Evolutionary conservation across 2,329 filamentous ascomycete species (phyloP).

Genomic region (Fusarium fracticaudum): DNA sequence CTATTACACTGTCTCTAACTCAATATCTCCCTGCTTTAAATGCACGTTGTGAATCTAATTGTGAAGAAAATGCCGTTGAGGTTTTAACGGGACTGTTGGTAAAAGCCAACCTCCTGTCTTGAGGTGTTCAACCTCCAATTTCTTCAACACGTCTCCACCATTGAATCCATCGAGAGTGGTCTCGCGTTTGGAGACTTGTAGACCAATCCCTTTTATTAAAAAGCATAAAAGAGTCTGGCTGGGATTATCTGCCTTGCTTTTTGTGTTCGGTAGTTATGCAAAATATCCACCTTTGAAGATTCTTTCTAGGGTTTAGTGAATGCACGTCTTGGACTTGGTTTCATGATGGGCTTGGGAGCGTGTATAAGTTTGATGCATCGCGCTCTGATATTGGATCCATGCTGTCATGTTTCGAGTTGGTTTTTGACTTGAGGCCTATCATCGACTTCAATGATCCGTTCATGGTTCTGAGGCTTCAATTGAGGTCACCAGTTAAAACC

Average conservation of each 20-base stretch:
- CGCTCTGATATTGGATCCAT: neutral
- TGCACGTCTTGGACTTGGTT: neutral
- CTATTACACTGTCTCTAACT: neutral
- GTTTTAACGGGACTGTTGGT: neutral
- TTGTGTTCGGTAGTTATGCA: neutral
- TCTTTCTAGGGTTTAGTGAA: neutral
- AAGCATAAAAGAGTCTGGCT: conserved; percentile 8
- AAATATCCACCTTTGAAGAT: neutral
- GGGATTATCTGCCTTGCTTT: neutral
- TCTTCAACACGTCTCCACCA: conserved; percentile 35
- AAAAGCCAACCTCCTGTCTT: conserved; percentile 20
- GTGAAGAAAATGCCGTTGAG: neutral
- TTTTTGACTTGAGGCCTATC: accelerated
- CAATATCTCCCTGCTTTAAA: neutral
- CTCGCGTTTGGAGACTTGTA: conserved; percentile 25
- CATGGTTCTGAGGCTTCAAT: too few relatives aligned
- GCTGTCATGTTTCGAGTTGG: neutral
- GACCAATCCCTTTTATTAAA: conserved; percentile 21
- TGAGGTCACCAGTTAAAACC: neutral
- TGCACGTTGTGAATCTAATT: neutral
- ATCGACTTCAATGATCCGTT: neutral
- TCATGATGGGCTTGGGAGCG: neutral
- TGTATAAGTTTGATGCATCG: neutral
- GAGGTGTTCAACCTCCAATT: conserved; percentile 14
- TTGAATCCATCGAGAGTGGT: neutral